Evolutionary conservation across 1,284 basidiomycete species (phyloP).

Genomic region (Cutaneotrichosporon sp.): DNA sequence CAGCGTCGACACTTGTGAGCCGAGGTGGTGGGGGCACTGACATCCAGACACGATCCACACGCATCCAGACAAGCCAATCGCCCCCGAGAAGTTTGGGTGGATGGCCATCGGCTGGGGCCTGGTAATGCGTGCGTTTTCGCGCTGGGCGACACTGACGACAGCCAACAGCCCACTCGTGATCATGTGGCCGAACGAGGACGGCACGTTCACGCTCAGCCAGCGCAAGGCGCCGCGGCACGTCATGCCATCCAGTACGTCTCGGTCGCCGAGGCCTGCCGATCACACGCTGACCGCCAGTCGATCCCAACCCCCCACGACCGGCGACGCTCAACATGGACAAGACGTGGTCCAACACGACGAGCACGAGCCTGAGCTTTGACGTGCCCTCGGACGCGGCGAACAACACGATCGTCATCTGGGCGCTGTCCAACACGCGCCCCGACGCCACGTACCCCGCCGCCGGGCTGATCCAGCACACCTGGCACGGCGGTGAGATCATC

Average conservation of each 20-base stretch:
- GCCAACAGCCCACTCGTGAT: conserved; percentile 63
- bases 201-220: conserved; percentile 63
- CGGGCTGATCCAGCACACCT: conserved; percentile 55
- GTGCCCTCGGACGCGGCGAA: conserved; percentile 56
- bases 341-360: conserved; percentile 45
- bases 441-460: conserved; percentile 53
- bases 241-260: conserved; percentile 56
- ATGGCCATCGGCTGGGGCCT: conserved; percentile 14
- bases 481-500: conserved; percentile 13
- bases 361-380: conserved; percentile 55
- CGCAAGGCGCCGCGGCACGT: conserved; percentile 57
- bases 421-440: conserved; percentile 57
- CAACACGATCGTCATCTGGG: conserved; percentile 59
- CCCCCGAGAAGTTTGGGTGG: conserved; percentile 19
- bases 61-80: background rate
- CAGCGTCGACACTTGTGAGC: conserved; percentile 14
- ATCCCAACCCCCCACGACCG: conserved; percentile 55
- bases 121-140: conserved; percentile 20
- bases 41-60: conserved; percentile 5
- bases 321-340: conserved; percentile 55
- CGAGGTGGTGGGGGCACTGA: background rate
- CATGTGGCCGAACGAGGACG: conserved; percentile 64
- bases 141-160: conserved; percentile 13
- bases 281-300: conserved; percentile 25
- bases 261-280: background rate